A percentile compares a stretch with the other conserved stretches of the same genome.
Conservation (phyloP, 2,329 filamentous ascomycete species). For the Paecilomyces formosus region DNA sequence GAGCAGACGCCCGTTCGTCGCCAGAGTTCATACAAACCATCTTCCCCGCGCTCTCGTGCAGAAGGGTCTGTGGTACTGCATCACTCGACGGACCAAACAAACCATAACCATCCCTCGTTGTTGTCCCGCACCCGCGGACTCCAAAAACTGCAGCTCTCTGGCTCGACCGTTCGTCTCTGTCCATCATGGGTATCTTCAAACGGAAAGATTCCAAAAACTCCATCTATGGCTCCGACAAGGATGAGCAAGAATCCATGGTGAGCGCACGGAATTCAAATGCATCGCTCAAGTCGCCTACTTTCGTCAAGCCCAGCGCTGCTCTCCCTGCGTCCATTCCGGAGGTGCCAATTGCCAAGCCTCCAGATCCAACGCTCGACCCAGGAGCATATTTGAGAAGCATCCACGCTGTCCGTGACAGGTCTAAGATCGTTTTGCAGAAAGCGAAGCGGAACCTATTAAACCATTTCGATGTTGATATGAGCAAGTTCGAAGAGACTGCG, state of each 20-base stretch:
- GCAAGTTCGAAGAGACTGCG: conserved; percentile 75
- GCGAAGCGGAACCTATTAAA: conserved; percentile 68
- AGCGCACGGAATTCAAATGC: conserved; percentile 37
- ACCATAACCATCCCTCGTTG: background rate
- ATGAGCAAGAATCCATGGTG: conserved; percentile 33
- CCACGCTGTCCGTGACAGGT: conserved; percentile 76
- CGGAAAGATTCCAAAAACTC: conserved; percentile 38
- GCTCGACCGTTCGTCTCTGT: background rate
- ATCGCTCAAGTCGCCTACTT: conserved; percentile 44
- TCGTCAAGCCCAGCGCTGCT: conserved; percentile 35
- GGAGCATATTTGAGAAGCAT: conserved; percentile 87
- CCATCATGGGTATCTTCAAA: conserved; percentile 39
- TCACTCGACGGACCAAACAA: background rate
- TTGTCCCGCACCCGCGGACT: background rate
- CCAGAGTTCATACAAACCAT: background rate
- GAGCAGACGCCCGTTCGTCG: background rate
- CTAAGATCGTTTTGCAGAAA: conserved; percentile 65
- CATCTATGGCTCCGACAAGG: conserved; percentile 25
- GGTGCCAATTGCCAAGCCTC: conserved; percentile 72
- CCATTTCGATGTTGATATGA: conserved; percentile 84
- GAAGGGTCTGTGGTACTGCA: background rate
- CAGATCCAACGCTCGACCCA: conserved; percentile 81
- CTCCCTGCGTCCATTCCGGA: conserved; percentile 55
- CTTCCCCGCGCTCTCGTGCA: background rate
- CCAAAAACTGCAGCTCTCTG: background rate